These are phyloP conservation scores for Ceratocystis destructans DNA, from an alignment of 2,329 filamentous ascomycete genomes.

Conservation along the genomic window DNA sequence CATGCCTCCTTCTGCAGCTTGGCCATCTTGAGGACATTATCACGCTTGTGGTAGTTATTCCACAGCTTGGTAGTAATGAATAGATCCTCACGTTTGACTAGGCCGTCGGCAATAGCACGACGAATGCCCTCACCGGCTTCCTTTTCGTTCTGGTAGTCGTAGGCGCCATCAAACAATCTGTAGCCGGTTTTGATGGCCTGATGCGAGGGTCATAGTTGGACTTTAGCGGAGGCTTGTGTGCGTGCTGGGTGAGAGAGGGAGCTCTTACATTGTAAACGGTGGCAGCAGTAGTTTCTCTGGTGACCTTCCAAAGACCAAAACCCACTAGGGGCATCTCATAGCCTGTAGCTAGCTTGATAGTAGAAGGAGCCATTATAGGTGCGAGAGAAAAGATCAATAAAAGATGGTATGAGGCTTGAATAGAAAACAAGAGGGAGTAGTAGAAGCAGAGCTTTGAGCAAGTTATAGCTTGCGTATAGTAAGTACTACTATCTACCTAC, in stretches of 20 bases:
- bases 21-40: constrained; percentile 61
- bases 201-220: background rate
- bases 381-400: background rate
- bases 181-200: constrained; percentile 48
- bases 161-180: constrained; percentile 46
- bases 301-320: constrained; percentile 75
- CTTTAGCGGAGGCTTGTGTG: background rate
- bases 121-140: constrained; percentile 64
- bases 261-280: constrained; percentile 50
- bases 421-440: constrained; percentile 17
- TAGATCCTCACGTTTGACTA: constrained; percentile 58
- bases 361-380: constrained; percentile 19
- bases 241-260: background rate
- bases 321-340: constrained; percentile 61
- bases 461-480: background rate
- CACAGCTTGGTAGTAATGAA: constrained; percentile 91
- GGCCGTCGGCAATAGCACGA: constrained; percentile 61
- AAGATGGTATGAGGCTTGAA: background rate
- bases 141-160: constrained; percentile 70
- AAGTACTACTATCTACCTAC: background rate
- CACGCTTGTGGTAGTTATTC: constrained; percentile 78
- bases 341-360: constrained; percentile 50
- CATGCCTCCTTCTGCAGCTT: constrained; percentile 69
- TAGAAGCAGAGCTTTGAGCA: constrained; percentile 21
- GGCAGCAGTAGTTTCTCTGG: constrained; percentile 57